A percentile compares a stretch with the other conserved stretches of the same genome.
phyloP scores from a whole-genome alignment of 371 early-diverging fungal species.

The Mucor circinelloides region DNA sequence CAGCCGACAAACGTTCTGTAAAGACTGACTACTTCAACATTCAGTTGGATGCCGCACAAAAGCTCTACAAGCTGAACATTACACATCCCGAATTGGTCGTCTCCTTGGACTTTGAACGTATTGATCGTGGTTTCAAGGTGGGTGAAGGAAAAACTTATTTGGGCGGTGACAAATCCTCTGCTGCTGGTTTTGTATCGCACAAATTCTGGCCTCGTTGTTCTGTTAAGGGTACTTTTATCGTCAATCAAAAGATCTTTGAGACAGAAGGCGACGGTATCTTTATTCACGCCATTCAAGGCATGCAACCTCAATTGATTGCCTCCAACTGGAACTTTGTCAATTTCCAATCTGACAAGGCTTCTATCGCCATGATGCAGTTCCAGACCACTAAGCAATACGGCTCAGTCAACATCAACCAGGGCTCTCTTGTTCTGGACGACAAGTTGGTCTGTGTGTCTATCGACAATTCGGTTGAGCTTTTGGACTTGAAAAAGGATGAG shows the following conservation, averaged over 20 bases:
- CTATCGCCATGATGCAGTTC: constrained; percentile 82
- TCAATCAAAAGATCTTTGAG: constrained; percentile 67
- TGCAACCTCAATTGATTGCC: constrained; percentile 85
- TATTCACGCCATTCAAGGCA: constrained; percentile 82
- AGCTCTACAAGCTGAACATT: constrained; percentile 57
- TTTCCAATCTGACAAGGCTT: constrained; percentile 62
- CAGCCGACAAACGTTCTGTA: constrained; percentile 72
- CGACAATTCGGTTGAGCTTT: constrained; percentile 66
- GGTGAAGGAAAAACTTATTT: constrained; percentile 81
- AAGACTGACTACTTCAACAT: constrained; percentile 72
- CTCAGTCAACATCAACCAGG: constrained; percentile 73
- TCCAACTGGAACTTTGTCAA: constrained; percentile 84
- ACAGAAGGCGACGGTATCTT: constrained; percentile 77
- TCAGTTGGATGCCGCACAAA: constrained; percentile 53
- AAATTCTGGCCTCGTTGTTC: constrained; percentile 81
- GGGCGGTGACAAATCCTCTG: constrained; percentile 54
- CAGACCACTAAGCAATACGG: constrained; percentile 79
- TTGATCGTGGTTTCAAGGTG: constrained; percentile 78
- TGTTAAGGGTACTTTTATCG: constrained; percentile 73
- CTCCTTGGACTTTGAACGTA: constrained; percentile 67
- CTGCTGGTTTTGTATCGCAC: constrained; percentile 67
- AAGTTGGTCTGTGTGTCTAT: constrained; percentile 74
- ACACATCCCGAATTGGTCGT: constrained; percentile 66
- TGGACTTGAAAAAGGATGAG: constrained; percentile 54
- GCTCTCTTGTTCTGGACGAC: constrained; percentile 69